Base-by-base conservation (phyloP, 163 green algal genomes). In the Trebouxia gelatinosa region DNA sequence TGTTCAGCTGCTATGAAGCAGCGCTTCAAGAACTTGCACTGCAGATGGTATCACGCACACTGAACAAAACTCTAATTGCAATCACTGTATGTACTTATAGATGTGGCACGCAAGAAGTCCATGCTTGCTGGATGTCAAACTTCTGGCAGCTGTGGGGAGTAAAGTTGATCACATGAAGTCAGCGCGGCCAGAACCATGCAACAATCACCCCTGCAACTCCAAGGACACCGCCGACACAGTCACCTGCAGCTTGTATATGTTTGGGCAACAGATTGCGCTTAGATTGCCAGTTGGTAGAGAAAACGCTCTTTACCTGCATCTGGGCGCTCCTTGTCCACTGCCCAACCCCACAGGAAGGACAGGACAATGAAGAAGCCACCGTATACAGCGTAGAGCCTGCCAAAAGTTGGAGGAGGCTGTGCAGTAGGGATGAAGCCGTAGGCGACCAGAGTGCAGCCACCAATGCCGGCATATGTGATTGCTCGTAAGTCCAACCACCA, bases 291-390 rank as follows among this genome's bases (percentile, higher is more conserved):
- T 51, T 70, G 23, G 5, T 21, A 31, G 9, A 37, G 28, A 76
- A 9, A 19, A 35, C 17, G 7, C 67, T 3, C 13, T 35, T 35
- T 58, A 75, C 74, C 75, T 77, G 58, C 65, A 72, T 92, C 89
- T 70, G 84, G 76, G 0, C 39, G 82, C 32, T 88, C 91, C 71
- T 83, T 85, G 67, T 82, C 74, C 16, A 87, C 85, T 0, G 77
- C 84, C 91, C 91, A 97, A 35, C 91, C 94, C 93, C 93, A 97
- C 16, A 89, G 62, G 78, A 96, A 97, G 6, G 82, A 90, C 37
- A 97, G 80, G 2, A 92, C 34, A 74, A 98, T 95, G 80, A 98
- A 98, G 76, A 97, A 92, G 26, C 92, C 93, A 21, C 94, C 92
- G 75, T 95, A 96, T 0, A 91, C 87, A 43, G 77, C 65, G 71